Evolutionary conservation across 257 asterid genomes (phyloP), one percentile per base, ranked within the genome.

Genomic region (Pogostemon cablin): DNA sequence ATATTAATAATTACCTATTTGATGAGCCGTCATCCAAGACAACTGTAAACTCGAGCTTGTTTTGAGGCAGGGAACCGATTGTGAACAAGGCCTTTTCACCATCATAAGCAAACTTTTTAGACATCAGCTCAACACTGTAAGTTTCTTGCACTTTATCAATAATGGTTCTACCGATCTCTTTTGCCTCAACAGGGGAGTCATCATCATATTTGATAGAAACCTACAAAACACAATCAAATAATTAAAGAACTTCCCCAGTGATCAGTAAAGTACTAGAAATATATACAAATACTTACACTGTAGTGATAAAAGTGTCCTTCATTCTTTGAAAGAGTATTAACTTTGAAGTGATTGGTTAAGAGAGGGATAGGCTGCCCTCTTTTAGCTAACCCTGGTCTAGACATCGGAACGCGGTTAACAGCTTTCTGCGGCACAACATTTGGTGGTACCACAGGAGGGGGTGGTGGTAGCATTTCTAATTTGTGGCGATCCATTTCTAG

Each of bases 51-150:
- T 88, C 92, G 2, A 82, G 74, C 62, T 82, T 90, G 66, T 83
- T 86, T 2, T 65, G 75, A 1, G 97, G 97, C 63, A 90, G 64
- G n/a, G 95, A 39, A 40, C 97, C 96, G 43, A 88, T 53, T 0
- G 96, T 90, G 69, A 86, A 90, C 69, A 90, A 54, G 62, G 79
- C 82, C 68, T 85, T 86, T 68, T 87, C 95, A 4, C 96, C 96
- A 67, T 90, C 95, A 55, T 90, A 90, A 0, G 95, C 97, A 40
- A 88, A 85, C 7, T 72, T 73, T 10, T 83, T 86, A 0, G 85
- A 20, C 78, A 20, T 65, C 76, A 88, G 78, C 77, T 88, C 91
- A 3, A 68, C 2, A 3, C 17, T 42, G 65, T 90, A 88, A 0
- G 90, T 88, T 2, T 75, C 80, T 0, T 81, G 78, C 2, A 90